Percentiles rank a stretch among this genome's conserved stretches.
phyloP scores from a whole-genome alignment of 495 filamentous ascomycete genomes.

The Corynascus novoguineensis region DNA sequence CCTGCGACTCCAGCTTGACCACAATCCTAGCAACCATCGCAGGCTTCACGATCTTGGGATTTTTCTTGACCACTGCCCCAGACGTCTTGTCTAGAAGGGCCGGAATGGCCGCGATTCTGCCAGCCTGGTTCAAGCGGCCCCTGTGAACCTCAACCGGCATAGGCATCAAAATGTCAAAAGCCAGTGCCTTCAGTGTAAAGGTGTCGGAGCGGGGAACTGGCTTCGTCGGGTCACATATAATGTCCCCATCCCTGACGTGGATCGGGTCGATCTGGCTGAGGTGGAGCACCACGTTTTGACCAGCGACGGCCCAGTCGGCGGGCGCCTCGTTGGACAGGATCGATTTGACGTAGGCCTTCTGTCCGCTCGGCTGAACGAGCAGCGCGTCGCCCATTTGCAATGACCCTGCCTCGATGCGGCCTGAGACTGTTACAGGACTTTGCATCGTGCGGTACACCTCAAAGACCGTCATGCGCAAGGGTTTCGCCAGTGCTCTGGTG shows the following conservation, averaged over 20 bases:
- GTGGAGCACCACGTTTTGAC: conserved; percentile 80
- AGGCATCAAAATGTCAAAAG: conserved; percentile 83
- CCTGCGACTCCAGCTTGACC: conserved; percentile 67
- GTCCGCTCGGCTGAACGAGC: conserved; percentile 69
- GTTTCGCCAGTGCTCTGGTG: conserved; percentile 65
- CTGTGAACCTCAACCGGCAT: conserved; percentile 84
- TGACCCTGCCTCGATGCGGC: conserved; percentile 78
- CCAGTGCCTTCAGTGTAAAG: conserved; percentile 77
- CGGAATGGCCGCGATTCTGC: conserved; percentile 62
- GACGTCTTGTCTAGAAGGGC: conserved; percentile 71
- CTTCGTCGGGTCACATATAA: conserved; percentile 63
- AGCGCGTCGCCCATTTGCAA: conserved; percentile 79
- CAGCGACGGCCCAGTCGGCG: conserved; percentile 89
- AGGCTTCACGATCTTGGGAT: conserved; percentile 74
- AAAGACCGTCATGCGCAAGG: conserved; percentile 75
- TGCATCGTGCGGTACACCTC: conserved; percentile 65
- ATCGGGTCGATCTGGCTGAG: conserved; percentile 79
- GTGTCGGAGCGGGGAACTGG: conserved; percentile 62
- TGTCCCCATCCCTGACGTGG: conserved; percentile 76
- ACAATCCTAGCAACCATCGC: conserved; percentile 57
- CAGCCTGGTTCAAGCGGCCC: conserved; percentile 74
- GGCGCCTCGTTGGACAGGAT: conserved; percentile 67
- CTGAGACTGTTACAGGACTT: conserved; percentile 74
- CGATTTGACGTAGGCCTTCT: conserved; percentile 71
- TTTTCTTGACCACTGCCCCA: conserved; percentile 69